Evolutionary conservation across 495 filamentous ascomycete species (phyloP).

Genomic region (Bacidia gigantensis): DNA sequence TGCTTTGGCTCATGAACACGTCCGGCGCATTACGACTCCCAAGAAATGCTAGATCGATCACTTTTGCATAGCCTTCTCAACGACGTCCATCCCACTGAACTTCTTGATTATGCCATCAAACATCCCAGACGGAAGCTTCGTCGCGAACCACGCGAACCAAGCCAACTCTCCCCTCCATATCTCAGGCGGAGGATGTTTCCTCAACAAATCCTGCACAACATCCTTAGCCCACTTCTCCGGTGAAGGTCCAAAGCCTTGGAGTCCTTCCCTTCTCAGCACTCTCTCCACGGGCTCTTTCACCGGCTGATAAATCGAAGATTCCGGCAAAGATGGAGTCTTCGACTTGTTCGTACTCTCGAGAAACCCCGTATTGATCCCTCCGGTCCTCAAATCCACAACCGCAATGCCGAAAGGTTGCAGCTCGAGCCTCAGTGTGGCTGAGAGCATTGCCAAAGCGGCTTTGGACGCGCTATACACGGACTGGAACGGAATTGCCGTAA

Average conservation of each 20-base stretch:
- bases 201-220: background rate
- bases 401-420: slow-evolving; percentile 23
- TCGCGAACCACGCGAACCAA: background rate
- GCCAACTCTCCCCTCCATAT: background rate
- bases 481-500: background rate
- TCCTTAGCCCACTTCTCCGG: background rate
- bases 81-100: background rate
- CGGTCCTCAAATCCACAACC: slow-evolving; percentile 19
- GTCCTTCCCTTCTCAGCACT: background rate
- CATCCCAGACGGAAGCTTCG: background rate
- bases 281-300: background rate
- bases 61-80: background rate
- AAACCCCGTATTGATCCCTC: too few species aligned
- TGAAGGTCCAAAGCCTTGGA: background rate
- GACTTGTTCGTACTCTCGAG: background rate
- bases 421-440: slow-evolving; percentile 22
- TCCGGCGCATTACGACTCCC: too few species aligned
- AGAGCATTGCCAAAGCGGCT: slow-evolving; percentile 19
- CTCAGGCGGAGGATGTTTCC: background rate
- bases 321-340: background rate
- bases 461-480: slow-evolving; percentile 23
- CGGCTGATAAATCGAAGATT: background rate
- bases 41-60: too few species aligned
- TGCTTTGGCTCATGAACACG: too few species aligned
- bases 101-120: background rate